phyloP scores from a whole-genome alignment of 2,329 filamentous ascomycete genomes.

The Alternaria consortialis region DNA sequence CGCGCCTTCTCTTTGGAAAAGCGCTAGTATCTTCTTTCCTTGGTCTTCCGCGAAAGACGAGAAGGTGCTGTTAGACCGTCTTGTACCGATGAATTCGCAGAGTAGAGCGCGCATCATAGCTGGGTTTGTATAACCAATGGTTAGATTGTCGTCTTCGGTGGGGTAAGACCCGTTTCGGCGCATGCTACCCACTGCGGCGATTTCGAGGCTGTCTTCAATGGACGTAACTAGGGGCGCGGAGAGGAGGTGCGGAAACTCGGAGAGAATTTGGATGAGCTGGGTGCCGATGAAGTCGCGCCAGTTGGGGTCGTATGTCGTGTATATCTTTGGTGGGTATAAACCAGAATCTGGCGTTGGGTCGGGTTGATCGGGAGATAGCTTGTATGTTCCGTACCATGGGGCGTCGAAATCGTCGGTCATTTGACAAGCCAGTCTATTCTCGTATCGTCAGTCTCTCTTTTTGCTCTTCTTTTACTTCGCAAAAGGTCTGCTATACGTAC shows the following conservation, averaged over 20 bases:
- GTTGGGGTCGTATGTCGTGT: constrained; percentile 39
- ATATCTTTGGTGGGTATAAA: constrained; percentile 47
- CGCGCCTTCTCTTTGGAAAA: constrained; percentile 40
- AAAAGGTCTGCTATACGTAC: not conserved
- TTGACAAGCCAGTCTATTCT: constrained; percentile 33
- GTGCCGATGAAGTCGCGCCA: constrained; percentile 53
- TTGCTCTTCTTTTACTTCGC: not conserved
- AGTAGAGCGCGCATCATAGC: constrained; percentile 53
- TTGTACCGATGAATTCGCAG: constrained; percentile 55
- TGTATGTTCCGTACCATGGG: constrained; percentile 56
- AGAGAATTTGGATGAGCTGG: constrained; percentile 50
- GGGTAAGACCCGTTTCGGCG: constrained; percentile 54
- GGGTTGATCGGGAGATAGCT: constrained; percentile 54
- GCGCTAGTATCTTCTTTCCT: constrained; percentile 18
- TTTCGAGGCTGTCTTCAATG: constrained; percentile 52
- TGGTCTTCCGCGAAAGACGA: constrained; percentile 40
- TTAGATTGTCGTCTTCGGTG: constrained; percentile 48
- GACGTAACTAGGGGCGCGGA: constrained; percentile 41
- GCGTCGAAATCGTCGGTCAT: constrained; percentile 51
- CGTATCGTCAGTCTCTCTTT: not conserved
- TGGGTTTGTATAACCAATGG: constrained; percentile 55
- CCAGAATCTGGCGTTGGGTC: constrained; percentile 40
- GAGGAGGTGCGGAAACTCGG: constrained; percentile 48
- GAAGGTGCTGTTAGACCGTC: constrained; percentile 50
- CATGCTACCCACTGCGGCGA: constrained; percentile 53